Base-by-base conservation (phyloP, 192 early-diverging fungal genomes). In the Phycomyces nitens region DNA sequence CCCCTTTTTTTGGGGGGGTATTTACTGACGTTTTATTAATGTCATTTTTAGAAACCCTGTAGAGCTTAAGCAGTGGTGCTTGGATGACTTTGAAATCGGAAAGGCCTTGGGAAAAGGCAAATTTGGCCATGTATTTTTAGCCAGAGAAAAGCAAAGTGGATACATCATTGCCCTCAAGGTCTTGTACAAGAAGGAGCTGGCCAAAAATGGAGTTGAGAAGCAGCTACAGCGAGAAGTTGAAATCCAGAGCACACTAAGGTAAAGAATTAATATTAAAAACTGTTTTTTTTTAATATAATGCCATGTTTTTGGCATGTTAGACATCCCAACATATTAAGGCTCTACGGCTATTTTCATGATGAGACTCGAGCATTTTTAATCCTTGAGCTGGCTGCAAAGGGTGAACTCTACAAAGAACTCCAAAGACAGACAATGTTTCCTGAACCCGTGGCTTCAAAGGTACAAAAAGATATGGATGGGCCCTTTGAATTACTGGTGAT, bases 331-430 rank as follows among this genome's bases (percentile, higher is more conserved):
- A 96, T 99, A 65, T 80, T 99, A 12, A 82, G 96, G n/a, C 77
- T 99, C 11, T 95, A 88, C 64, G 94, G 94, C 2, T 97, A 96
- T 71, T 99, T 99, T 72, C 90, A 97, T 77, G 96, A 99, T 63
- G 81, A 85, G 44, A 95, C 91, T 60, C 84, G 93, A 18, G 89
- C 97, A 1, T 96, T 92, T 63, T 69, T 99, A 60, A 95, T 99
- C 23, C 82, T 99, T 1, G 96, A 99, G 71, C 97, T 93, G 70
- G 96, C 96, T n/a, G 86, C 90, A 12, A 82, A 89, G 38, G 96
- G 96, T 11, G 96, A 97, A 77, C 68, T 99, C 67, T 97, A 94
- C 82, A 91, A 91, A 69, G 78, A 86, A 57, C 75, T 98, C 52
- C 78, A 83, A 66, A 86, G 86, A 64, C 70, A 84, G 24, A 76